These are phyloP conservation scores for Hyaloscypha finlandica DNA, from an alignment of 495 filamentous ascomycete genomes.

Conservation along the genomic window DNA sequence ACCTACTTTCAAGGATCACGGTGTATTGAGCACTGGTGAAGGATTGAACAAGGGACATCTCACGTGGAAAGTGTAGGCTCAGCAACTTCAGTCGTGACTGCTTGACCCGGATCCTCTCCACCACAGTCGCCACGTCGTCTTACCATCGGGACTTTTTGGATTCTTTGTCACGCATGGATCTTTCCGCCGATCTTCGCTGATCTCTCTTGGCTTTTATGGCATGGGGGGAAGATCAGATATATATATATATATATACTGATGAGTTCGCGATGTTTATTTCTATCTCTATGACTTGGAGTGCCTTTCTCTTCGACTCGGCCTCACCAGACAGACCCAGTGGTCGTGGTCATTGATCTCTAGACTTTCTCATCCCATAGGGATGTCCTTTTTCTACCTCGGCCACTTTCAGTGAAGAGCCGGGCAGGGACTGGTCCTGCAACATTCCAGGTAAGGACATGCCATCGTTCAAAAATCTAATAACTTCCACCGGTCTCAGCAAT, in stretches of 20 bases:
- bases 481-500: not conserved
- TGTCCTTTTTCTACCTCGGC: not conserved
- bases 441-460: not conserved
- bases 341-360: not conserved
- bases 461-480: not conserved
- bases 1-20: no score
- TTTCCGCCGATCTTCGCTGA: not conserved
- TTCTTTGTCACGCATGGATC: not conserved
- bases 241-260: not conserved
- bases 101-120: not conserved
- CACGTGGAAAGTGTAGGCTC: not conserved
- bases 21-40: no score
- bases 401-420: not conserved
- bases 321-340: not conserved
- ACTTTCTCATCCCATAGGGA: not conserved
- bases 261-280: not conserved
- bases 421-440: not conserved
- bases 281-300: not conserved
- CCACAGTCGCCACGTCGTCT: not conserved
- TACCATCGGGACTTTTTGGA: not conserved
- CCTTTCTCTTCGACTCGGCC: no score
- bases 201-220: not conserved
- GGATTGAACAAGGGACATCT: not conserved
- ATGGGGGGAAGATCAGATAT: not conserved
- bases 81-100: not conserved